Conservation (phyloP, 768 basidiomycete species). For the Suillus sp. region DNA sequence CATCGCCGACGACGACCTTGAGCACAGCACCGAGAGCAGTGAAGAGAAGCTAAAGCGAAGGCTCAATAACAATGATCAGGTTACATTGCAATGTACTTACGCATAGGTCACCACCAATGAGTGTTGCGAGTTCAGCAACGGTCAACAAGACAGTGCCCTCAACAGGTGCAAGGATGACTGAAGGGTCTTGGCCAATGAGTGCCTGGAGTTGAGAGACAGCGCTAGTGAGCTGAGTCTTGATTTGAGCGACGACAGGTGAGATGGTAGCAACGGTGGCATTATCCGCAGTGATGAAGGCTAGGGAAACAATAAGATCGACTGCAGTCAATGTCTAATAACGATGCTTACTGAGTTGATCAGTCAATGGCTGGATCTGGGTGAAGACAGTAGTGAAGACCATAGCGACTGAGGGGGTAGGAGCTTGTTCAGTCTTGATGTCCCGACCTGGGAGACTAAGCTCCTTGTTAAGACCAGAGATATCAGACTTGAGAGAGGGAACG, state of each 20-base stretch:
- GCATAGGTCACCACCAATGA: slow-evolving; percentile 26
- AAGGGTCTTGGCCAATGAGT: slow-evolving; percentile 26
- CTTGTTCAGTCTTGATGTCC: too few species aligned
- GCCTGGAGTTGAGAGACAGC: slow-evolving; percentile 28
- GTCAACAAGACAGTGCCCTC: slow-evolving; percentile 27
- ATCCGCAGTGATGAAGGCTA: slow-evolving; percentile 27
- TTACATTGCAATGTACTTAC: slow-evolving; percentile 18
- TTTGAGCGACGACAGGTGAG: slow-evolving; percentile 21
- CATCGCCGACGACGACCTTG: slow-evolving; percentile 16
- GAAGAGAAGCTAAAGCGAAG: slow-evolving; percentile 23
- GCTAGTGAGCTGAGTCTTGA: slow-evolving; percentile 26
- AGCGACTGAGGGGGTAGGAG: too few species aligned
- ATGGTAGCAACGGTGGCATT: slow-evolving; percentile 29
- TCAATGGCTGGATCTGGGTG: slow-evolving; percentile 19
- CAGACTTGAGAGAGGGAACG: slow-evolving; percentile 12
- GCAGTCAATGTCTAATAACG: too few species aligned
- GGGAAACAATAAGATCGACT: slow-evolving; percentile 9
- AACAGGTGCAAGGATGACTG: slow-evolving; percentile 29
- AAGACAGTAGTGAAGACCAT: slow-evolving; percentile 25
- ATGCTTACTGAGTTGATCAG: slow-evolving; percentile 31
- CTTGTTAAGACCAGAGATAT: neutral
- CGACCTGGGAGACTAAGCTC: neutral
- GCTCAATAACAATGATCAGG: neutral
- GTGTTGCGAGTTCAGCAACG: slow-evolving; percentile 26
- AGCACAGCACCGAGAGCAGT: slow-evolving; percentile 28